Conservation (phyloP, 2,329 filamentous ascomycete species). For the Rachicladosporium sp. region DNA sequence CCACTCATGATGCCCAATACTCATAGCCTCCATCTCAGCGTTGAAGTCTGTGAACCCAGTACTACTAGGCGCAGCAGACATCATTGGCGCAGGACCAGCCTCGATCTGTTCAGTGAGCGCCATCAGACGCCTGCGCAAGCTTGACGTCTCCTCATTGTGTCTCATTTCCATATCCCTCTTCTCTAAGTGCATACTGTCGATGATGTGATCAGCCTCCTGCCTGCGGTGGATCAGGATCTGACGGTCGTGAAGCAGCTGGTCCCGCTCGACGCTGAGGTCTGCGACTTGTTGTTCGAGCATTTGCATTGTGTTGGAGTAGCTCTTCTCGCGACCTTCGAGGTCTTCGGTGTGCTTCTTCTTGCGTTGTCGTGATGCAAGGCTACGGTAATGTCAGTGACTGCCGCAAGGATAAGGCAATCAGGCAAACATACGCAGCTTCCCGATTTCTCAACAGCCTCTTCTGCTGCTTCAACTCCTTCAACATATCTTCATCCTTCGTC, state of each 20-base stretch:
- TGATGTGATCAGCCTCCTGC: constrained; percentile 60
- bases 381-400: constrained; percentile 27
- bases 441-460: constrained; percentile 90
- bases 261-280: constrained; percentile 47
- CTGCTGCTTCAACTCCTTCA: constrained; percentile 97
- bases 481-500: constrained; percentile 79
- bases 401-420: constrained; percentile 3
- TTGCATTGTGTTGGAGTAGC: constrained; percentile 63
- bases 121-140: constrained; percentile 83
- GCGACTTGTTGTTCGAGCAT: constrained; percentile 68
- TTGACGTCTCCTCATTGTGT: constrained; percentile 81
- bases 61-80: constrained; percentile 42
- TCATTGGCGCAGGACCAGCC: constrained; percentile 32
- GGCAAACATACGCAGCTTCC: constrained; percentile 69
- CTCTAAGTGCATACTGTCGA: constrained; percentile 67
- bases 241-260: constrained; percentile 18
- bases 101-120: constrained; percentile 61
- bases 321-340: constrained; percentile 93
- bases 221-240: constrained; percentile 52
- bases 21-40: constrained; percentile 70
- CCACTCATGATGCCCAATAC: constrained; percentile 66
- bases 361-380: constrained; percentile 87
- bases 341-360: constrained; percentile 98
- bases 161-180: constrained; percentile 82
- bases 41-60: constrained; percentile 59